Evolutionary conservation across 2,329 filamentous ascomycete species (phyloP).

Genomic region (Colletotrichum godetiae): DNA sequence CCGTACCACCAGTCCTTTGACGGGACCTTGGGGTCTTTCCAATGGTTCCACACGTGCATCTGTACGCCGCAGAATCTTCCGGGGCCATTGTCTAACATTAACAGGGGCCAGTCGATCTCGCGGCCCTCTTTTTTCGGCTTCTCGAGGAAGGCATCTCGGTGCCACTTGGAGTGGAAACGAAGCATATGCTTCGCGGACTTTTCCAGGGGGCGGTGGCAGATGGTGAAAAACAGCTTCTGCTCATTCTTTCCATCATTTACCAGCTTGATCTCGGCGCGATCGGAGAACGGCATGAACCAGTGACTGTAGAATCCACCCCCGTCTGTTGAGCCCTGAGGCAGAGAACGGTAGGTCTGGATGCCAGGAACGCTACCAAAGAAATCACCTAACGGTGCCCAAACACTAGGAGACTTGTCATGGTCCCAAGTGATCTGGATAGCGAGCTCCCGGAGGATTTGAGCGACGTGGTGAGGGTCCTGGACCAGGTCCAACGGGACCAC

Average conservation of each 20-base stretch:
- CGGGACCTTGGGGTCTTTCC: slow-evolving; percentile 20
- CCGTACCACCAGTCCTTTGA: slow-evolving; percentile 32
- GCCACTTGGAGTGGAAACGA: slow-evolving; percentile 31
- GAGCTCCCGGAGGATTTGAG: slow-evolving; percentile 16
- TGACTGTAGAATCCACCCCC: slow-evolving; percentile 31
- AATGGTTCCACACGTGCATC: slow-evolving; percentile 32
- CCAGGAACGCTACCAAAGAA: slow-evolving; percentile 33
- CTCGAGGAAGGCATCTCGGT: slow-evolving; percentile 25
- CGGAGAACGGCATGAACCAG: slow-evolving; percentile 33
- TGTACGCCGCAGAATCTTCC: slow-evolving; percentile 30
- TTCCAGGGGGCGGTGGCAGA: slow-evolving; percentile 21
- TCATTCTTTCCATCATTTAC: slow-evolving; percentile 27
- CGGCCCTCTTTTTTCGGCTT: slow-evolving; percentile 18
- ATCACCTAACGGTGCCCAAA: slow-evolving; percentile 28
- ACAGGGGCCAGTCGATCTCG: slow-evolving; percentile 26
- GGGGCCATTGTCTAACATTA: slow-evolving; percentile 19
- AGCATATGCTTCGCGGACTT: slow-evolving; percentile 11
- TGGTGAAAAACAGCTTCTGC: slow-evolving; percentile 13
- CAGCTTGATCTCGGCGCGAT: slow-evolving; percentile 19
- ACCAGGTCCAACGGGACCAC: slow-evolving; percentile 19
- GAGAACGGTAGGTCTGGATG: slow-evolving; percentile 21
- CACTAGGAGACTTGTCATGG: slow-evolving; percentile 18
- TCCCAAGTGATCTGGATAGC: slow-evolving; percentile 28
- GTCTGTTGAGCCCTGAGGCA: slow-evolving; percentile 29
- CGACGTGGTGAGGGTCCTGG: not conserved